phyloP scores from a whole-genome alignment of 176 grass and related monocot genomes.

The Rhipidocladum racemiflorum region DNA sequence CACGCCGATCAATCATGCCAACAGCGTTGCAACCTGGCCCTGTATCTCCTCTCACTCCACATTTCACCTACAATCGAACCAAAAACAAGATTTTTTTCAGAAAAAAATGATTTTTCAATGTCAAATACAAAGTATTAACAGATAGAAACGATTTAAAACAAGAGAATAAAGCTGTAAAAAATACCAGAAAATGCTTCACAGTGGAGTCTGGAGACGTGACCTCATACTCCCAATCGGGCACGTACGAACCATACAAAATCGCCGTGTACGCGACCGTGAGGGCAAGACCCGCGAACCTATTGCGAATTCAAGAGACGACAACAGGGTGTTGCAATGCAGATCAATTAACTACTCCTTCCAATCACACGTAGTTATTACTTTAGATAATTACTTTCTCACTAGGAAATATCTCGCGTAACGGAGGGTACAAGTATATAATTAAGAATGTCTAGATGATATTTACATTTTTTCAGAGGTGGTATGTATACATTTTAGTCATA shows the following conservation, averaged over 20 bases:
- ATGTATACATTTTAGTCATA: too few relatives aligned
- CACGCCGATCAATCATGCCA: conserved; percentile 59
- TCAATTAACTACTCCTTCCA: neutral
- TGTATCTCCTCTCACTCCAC: conserved; percentile 54
- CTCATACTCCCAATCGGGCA: conserved; percentile 68
- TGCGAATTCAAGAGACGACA: neutral
- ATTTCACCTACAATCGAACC: conserved; percentile 53
- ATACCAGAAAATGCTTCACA: conserved; percentile 42
- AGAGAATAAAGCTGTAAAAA: too few relatives aligned
- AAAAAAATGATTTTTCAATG: neutral
- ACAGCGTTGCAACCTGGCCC: conserved; percentile 74
- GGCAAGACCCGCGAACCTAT: conserved; percentile 65
- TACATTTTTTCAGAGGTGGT: too few relatives aligned
- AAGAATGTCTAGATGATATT: too few relatives aligned
- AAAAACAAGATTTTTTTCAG: neutral
- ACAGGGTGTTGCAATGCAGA: neutral
- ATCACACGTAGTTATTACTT: too few relatives aligned
- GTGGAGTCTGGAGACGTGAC: conserved; percentile 11
- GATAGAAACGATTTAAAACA: neutral
- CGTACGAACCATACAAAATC: conserved; percentile 51
- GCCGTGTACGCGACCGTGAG: conserved; percentile 44
- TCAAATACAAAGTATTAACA: neutral
- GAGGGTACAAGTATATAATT: too few relatives aligned
- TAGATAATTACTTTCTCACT: too few relatives aligned
- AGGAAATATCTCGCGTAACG: too few relatives aligned